Evolutionary conservation across 208 protist species (phyloP), one percentile per base, ranked within the genome.

Genomic region (Leishmania guyanensis): DNA sequence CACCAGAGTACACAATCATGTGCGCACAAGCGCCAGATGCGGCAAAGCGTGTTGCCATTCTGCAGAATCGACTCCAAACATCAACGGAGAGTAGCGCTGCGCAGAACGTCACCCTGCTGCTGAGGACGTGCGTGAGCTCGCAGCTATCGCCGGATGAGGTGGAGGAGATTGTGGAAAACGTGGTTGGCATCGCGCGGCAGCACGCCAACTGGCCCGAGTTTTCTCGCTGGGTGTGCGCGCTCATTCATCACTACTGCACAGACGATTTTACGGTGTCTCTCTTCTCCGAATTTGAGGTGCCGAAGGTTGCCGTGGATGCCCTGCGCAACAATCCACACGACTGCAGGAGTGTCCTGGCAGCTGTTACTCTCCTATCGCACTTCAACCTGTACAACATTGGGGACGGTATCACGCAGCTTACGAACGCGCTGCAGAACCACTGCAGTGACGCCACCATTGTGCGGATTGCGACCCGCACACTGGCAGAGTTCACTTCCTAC

Each of bases 221-320:
- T 56, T 77, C 94, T 66, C 80, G 84, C 46, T 97, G 93, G 95
- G 86, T 91, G 50, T 97, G 91, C 81, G 92, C 95, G 50, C 79
- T 98, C 82, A 83, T 93, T 36, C 95, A 98, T 86, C 94, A 96
- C 84, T 97, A 96, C 89, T 96, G 93, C 82, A 98, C 95, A 1
- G 95, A 98, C 78, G 95, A 97, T 51, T 86, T 96, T 62, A 98
- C 95, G 5, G 78, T 98, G 60, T 96, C 92, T 10, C 60, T 97
- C 1, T 97, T 98, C 81, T 91, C 90, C 14, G 93, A 98, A 82
- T 97, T 95, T 81, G 92, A 89, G 60, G 92, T 89, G 22, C 89
- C 92, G 53, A 80, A 88, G 75, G 79, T 97, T 65, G 95, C 95
- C 14, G 91, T 94, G 46, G 86, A 77, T 46, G 90, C 89, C 26